Base-by-base conservation (phyloP, 2,329 filamentous ascomycete species). In the Aureobasidium sp. region DNA sequence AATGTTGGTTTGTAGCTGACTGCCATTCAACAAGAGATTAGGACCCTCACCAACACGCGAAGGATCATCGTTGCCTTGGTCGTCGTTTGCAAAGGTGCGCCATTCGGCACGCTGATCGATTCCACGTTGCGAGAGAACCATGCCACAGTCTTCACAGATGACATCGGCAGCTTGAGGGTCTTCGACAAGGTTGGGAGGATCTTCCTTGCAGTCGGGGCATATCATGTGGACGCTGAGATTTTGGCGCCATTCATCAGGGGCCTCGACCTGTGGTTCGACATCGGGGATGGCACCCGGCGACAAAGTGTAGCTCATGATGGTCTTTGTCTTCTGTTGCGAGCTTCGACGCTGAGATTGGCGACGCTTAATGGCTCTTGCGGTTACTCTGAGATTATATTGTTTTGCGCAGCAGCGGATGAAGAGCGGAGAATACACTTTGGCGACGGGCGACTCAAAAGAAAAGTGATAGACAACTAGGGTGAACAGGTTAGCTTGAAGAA, bases 61-160 rank as follows among this genome's bases (percentile, higher is more conserved):
- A 5, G 95, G 94, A 68, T 99, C 94, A 69, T 97, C 95, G 71
- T 90, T 92, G 70, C 90, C 91, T 74, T 96, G 91, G 73, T 99
- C 95, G 71, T 99, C 94, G 73, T 97, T 97, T 72, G 92, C 91
- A 77, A 99, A 99, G 0, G 94, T 99, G 73, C 94, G 90, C 94
- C 94, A 99, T 78, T 99, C 94, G 51, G 91, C 96, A 65, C 95
- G 89, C 64, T 90, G 95, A 73, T 99, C 95, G 71, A 99, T 92
- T 73, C 94, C 91, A 67, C 91, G 88, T 70, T 93, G 89, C 63
- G 89, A 89, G 34, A 99, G 83, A 6, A 99, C 94, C 37, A 97
- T 81, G 41, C 94, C 94, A 70, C 94, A 99, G 64, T 88, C 91
- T 62, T 84, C 89, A 73, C 94, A 99, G 61, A 99, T 91, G 73